These are phyloP conservation scores for Ceratobasidium theobromae DNA, from an alignment of 1,284 basidiomycete genomes.

Conservation along the genomic window DNA sequence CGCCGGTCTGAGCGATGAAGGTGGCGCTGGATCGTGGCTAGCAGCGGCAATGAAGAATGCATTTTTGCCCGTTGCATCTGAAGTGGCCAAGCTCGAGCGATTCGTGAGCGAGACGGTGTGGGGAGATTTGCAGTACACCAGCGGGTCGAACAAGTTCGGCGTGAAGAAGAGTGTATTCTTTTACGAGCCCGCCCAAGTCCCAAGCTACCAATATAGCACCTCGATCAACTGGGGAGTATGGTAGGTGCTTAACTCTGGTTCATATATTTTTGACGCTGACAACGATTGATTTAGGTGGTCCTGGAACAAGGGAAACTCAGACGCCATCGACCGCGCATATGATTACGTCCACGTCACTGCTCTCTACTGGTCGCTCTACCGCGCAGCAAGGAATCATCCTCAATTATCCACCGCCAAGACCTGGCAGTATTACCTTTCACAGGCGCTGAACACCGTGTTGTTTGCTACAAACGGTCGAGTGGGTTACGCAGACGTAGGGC, in stretches of 20 bases:
- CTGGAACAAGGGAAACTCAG: constrained; percentile 46
- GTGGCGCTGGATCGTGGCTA: constrained; percentile 59
- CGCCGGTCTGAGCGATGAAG: constrained; percentile 59
- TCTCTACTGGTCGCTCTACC: constrained; percentile 60
- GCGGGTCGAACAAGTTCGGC: constrained; percentile 42
- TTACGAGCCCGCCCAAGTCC: constrained; percentile 52
- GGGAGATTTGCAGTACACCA: constrained; percentile 55
- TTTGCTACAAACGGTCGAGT: constrained; percentile 53
- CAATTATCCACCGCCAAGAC: constrained; percentile 49
- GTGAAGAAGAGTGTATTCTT: constrained; percentile 41
- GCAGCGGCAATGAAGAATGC: constrained; percentile 60
- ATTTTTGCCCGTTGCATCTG: constrained; percentile 54
- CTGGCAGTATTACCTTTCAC: constrained; percentile 61
- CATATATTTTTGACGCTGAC: neutral
- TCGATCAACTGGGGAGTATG: constrained; percentile 56
- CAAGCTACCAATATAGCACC: constrained; percentile 54
- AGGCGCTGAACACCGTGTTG: constrained; percentile 55
- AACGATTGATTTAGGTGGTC: constrained; percentile 18
- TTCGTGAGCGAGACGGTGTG: constrained; percentile 53
- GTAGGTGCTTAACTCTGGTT: constrained; percentile 51
- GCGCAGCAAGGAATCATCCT: constrained; percentile 60
- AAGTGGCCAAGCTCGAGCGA: constrained; percentile 56
- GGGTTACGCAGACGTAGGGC: constrained; percentile 52
- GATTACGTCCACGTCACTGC: constrained; percentile 61
- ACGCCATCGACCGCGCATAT: constrained; percentile 56